A percentile compares a stretch with the other conserved stretches of the same genome.
Conservation (phyloP, 2,329 filamentous ascomycete genomes). For the Alternaria sp. region DNA sequence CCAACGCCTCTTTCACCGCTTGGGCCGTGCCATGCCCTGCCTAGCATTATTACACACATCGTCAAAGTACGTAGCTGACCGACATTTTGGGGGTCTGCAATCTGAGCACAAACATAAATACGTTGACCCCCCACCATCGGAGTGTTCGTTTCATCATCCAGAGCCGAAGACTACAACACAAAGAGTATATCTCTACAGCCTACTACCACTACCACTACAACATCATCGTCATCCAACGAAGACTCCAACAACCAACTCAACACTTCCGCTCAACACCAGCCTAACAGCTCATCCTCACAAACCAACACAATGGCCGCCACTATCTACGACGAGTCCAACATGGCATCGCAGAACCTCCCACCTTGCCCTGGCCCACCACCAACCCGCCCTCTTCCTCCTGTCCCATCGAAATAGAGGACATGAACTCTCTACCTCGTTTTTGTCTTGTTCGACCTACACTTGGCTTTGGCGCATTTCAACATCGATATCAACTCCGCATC, state of each 20-base stretch:
- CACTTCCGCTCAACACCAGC: conserved; percentile 14
- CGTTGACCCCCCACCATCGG: conserved; percentile 40
- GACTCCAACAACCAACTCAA: conserved; percentile 13
- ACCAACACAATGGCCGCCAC: conserved; percentile 43
- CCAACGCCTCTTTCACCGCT: conserved; percentile 53
- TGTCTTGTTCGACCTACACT: conserved; percentile 29
- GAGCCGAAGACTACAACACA: conserved; percentile 28
- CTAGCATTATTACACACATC: conserved; percentile 52
- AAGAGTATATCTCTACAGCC: conserved; percentile 25
- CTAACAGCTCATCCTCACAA: conserved; percentile 13
- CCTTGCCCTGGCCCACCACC: conserved; percentile 59
- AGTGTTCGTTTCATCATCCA: conserved; percentile 47
- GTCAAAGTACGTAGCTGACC: conserved; percentile 52
- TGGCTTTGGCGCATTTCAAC: conserved; percentile 37
- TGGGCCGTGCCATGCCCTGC: conserved; percentile 48
- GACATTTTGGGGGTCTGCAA: conserved; percentile 49
- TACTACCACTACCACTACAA: conserved; percentile 12
- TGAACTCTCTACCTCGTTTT: conserved; percentile 11
- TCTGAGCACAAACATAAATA: conserved; percentile 53
- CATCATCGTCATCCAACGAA: conserved; percentile 13
- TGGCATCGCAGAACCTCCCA: conserved; percentile 54
- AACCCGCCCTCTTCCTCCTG: conserved; percentile 57
- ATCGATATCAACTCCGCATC: conserved; percentile 31
- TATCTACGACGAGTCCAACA: conserved; percentile 50
- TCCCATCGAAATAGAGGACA: conserved; percentile 53